These are phyloP conservation scores for Ambrosiella xylebori DNA, from an alignment of 2,329 filamentous ascomycete genomes.

Conservation along the genomic window DNA sequence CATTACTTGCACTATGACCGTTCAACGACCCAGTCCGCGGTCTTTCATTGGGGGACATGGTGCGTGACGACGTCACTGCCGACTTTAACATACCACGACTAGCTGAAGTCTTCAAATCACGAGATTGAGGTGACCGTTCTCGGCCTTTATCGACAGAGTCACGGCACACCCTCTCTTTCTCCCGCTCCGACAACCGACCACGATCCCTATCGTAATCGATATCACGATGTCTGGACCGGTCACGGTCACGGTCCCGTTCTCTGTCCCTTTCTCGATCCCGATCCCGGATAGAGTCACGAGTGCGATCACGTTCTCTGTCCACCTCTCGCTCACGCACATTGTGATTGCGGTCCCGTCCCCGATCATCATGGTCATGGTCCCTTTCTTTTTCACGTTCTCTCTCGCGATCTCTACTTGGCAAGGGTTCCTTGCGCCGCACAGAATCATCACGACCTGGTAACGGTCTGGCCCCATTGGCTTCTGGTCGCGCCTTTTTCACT, in stretches of 20 bases:
- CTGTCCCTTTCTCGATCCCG: not conserved
- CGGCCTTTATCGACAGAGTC: slow-evolving; percentile 3
- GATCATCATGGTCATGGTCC: not conserved
- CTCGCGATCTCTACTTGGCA: slow-evolving; percentile 3
- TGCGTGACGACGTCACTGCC: slow-evolving; percentile 8
- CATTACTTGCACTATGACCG: slow-evolving; percentile 20
- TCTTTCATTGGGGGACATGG: slow-evolving; percentile 16
- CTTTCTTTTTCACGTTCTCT: slow-evolving; percentile 6
- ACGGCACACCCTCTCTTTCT: not conserved
- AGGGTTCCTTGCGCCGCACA: slow-evolving; percentile 1
- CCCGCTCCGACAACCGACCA: not conserved
- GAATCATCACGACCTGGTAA: not conserved
- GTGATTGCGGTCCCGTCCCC: not conserved
- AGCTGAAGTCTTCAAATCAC: slow-evolving; percentile 19
- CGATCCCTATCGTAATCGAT: slow-evolving; percentile 5
- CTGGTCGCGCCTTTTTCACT: not conserved
- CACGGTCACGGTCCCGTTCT: not conserved
- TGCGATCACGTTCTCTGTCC: slow-evolving; percentile 1
- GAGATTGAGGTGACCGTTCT: slow-evolving; percentile 3
- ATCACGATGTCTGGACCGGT: not conserved
- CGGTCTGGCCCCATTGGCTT: not conserved
- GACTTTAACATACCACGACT: slow-evolving; percentile 22
- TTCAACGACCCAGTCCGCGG: slow-evolving; percentile 26
- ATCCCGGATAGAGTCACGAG: not conserved
- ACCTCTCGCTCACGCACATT: not conserved